These are phyloP conservation scores for Solanum hybrid DNA, from an alignment of 305 asterid genomes.

Conservation along the genomic window DNA sequence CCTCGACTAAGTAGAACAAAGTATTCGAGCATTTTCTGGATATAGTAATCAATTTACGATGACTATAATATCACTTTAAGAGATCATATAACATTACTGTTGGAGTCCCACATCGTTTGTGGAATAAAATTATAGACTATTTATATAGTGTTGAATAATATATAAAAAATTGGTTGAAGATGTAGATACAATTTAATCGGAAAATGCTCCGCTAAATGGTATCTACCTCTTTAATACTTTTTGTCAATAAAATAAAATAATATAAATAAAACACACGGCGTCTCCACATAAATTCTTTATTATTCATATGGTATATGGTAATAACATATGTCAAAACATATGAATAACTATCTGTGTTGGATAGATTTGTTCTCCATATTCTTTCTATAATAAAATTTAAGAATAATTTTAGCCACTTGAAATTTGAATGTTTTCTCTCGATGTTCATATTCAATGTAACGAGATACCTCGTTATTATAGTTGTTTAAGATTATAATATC, in stretches of 20 bases:
- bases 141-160: not conserved
- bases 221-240: no score
- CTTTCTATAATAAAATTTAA: no score
- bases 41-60: not conserved
- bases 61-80: not conserved
- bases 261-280: not conserved
- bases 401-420: not conserved
- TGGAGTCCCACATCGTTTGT: not conserved
- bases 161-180: not conserved
- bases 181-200: not conserved
- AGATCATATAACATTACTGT: not conserved
- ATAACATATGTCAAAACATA: not conserved
- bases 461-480: not conserved
- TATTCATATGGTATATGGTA: not conserved
- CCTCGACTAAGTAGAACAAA: not conserved
- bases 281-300: not conserved
- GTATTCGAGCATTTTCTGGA: not conserved
- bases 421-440: no score
- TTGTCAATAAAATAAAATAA: not conserved
- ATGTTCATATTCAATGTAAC: no score
- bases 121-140: not conserved
- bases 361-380: no score
- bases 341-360: no score
- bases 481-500: not conserved
- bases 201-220: not conserved